These are phyloP conservation scores for Heimioporus sp. DNA, from an alignment of 768 basidiomycete genomes.

Conservation along the genomic window DNA sequence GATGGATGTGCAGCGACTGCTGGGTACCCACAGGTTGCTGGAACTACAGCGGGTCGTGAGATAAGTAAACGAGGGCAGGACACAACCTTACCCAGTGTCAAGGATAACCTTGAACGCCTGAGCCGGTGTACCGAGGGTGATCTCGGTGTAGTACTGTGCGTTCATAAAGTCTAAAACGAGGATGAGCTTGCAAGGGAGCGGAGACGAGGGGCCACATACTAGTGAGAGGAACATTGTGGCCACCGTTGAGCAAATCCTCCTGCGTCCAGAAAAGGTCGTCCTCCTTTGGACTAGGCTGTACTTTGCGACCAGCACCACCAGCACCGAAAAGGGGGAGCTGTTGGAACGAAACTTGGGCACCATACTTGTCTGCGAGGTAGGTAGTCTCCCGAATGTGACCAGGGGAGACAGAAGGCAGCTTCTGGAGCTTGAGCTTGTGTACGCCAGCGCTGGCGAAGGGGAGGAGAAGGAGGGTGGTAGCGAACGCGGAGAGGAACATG, in stretches of 20 bases:
- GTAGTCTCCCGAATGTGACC: slow-evolving; percentile 72
- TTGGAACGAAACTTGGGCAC: slow-evolving; percentile 42
- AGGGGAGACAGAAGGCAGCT: slow-evolving; percentile 61
- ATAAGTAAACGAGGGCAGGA: background rate
- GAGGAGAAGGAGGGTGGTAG: slow-evolving; percentile 38
- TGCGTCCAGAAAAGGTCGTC: slow-evolving; percentile 82
- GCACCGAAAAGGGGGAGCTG: slow-evolving; percentile 69
- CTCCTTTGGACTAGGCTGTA: slow-evolving; percentile 46
- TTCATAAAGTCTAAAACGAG: slow-evolving; percentile 84
- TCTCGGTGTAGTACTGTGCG: slow-evolving; percentile 94
- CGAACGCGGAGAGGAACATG: slow-evolving; percentile 44
- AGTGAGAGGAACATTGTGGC: slow-evolving; percentile 84
- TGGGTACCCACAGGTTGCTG: slow-evolving; percentile 94
- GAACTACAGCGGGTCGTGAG: slow-evolving; percentile 45
- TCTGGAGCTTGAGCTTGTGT: slow-evolving; percentile 88
- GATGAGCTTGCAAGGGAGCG: background rate
- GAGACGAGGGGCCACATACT: slow-evolving; percentile 53
- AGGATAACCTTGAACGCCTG: slow-evolving; percentile 93
- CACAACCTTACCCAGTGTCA: slow-evolving; percentile 69
- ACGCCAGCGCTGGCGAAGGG: slow-evolving; percentile 53
- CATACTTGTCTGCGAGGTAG: slow-evolving; percentile 95
- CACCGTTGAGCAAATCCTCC: slow-evolving; percentile 62
- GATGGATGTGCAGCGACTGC: slow-evolving; percentile 76
- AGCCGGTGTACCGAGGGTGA: slow-evolving; percentile 77
- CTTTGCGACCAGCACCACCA: slow-evolving; percentile 67